These are phyloP conservation scores for Solanum gandarillasii DNA, from an alignment of 257 asterid species.

Conservation along the genomic window DNA sequence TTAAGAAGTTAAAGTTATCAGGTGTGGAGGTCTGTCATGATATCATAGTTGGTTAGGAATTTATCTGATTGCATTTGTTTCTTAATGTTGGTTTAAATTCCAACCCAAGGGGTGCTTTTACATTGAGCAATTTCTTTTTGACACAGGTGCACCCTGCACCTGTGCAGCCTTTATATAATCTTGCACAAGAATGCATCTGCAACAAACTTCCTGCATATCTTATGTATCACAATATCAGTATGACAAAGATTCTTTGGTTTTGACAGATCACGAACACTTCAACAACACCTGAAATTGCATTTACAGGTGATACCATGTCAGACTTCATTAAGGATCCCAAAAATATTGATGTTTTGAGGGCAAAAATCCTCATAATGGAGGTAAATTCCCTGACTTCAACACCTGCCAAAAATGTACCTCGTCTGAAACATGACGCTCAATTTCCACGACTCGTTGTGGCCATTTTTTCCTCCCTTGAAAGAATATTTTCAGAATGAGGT, in stretches of 20 bases:
- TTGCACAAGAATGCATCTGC: neutral
- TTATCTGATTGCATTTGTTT: neutral
- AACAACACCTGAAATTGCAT: conserved; percentile 82
- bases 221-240: conserved; percentile 11
- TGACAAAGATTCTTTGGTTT: neutral
- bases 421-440: neutral
- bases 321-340: conserved; percentile 71
- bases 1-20: conserved; percentile 61
- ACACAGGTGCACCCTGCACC: neutral
- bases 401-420: neutral
- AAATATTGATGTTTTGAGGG: conserved; percentile 64
- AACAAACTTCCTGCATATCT: neutral
- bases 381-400: conserved; percentile 16
- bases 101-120: neutral
- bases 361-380: conserved; percentile 91
- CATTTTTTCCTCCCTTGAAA: neutral
- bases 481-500: neutral
- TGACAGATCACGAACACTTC: conserved; percentile 66
- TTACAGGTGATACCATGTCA: conserved; percentile 79
- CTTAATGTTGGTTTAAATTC: neutral
- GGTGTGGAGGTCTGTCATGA: conserved; percentile 66
- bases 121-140: neutral
- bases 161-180: neutral
- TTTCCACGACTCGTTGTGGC: neutral
- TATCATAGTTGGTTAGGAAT: neutral